Evolutionary conservation across 73 alveolate species (phyloP), one percentile per base, ranked within the genome.

Genomic region (Paramecium octaurelia): DNA sequence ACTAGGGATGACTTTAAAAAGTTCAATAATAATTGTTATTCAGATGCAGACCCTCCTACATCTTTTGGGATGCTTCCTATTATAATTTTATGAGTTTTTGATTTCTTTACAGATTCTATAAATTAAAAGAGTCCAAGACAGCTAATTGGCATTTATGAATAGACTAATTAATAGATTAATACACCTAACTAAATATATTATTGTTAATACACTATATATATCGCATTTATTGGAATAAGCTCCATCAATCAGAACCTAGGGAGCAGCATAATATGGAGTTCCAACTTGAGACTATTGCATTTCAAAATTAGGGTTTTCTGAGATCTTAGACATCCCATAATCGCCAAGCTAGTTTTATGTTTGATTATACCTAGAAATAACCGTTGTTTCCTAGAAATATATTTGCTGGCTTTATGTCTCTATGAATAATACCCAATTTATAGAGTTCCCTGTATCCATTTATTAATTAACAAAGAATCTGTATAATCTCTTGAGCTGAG

Each of bases 331-430:
- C 92, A 84, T 54, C 20, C 59, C 59, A 84, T 84, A 64, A 54
- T 21, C 92, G 27, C 27, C 38, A 46, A 8, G 83, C 92, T n/a
- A 84, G 44, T 46, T 27, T 70, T 6, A 43, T 24, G 50, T 24
- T 18, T 46, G 8, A 46, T 84, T 44, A 35, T 84, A 40, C 92
- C 48, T 84, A 84, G 6, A 7, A 38, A 38, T 21, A 2, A n/a
- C 69, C 69, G 4, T 54, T 16, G 14, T 54, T 54, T 0, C 69
- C 31, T 16, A 54, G 12, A 3, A 76, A 38, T 31, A 86, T 35
- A 57, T 86, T 86, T n/a, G 60, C 93, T n/a, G 93, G 93, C 24
- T 86, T 86, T 31, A 86, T 86, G 59, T 86, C 93, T 36, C 93
- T 86, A 86, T 86, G 93, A 27, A 86, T 86, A 21, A 86, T 54